These are phyloP conservation scores for Plectranthus barbatus DNA, from an alignment of 257 asterid species.

Conservation along the genomic window DNA sequence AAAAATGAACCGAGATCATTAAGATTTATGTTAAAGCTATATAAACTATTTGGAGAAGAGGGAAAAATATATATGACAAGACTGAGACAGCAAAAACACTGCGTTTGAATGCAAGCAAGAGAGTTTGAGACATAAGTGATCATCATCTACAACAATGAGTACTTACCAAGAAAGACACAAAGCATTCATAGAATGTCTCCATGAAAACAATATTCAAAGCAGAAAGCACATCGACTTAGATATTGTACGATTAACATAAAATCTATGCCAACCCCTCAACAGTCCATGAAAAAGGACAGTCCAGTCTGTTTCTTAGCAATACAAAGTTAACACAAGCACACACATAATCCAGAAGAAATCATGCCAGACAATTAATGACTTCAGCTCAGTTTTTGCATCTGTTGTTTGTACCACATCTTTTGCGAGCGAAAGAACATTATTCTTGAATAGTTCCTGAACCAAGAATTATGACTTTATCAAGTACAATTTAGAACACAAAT, in stretches of 20 bases:
- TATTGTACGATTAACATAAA: background rate
- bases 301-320: background rate
- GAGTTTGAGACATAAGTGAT: background rate
- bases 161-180: background rate
- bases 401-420: conserved; percentile 9
- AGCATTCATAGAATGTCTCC: background rate
- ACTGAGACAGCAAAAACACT: background rate
- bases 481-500: background rate
- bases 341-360: background rate
- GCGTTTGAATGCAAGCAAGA: background rate
- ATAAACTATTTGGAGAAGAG: background rate
- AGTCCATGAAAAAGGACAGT: background rate
- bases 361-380: conserved; percentile 1
- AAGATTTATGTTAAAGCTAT: background rate
- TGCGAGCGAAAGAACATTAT: conserved; percentile 13
- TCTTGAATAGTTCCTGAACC: conserved; percentile 26
- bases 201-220: background rate
- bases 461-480: conserved; percentile 5
- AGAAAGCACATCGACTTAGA: background rate
- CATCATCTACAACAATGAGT: background rate
- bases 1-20: too few species aligned
- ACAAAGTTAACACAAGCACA: background rate
- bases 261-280: background rate
- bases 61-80: background rate
- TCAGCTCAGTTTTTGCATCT: conserved; percentile 24